Base-by-base conservation (phyloP, 2,329 filamentous ascomycete genomes). In the Colletotrichum neosansevieriae region DNA sequence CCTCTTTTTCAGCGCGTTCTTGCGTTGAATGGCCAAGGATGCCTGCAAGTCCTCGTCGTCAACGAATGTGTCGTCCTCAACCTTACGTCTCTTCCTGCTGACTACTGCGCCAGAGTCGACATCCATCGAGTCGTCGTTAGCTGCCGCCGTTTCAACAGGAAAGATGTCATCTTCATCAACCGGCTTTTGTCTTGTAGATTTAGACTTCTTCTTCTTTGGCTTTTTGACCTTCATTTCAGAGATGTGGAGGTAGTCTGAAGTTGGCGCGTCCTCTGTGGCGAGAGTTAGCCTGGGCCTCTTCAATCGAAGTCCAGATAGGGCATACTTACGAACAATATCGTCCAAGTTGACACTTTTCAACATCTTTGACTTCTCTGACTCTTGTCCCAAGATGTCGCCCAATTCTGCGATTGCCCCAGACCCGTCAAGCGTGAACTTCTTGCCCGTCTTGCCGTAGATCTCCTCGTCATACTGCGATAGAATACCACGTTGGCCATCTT, bases 401-500 rank as follows among this genome's bases (percentile, higher is more conserved):
- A 91, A 83, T 72, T 92, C 90, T 13, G 87, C 86, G 24, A 83
- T 90, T 38, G 88, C 90, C 3, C 94, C 94, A 70, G 90, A 86
- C 2, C 90, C 90, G 77, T 97, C 93, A 15, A 99, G 83, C 0
- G 93, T 97, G 74, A 99, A 99, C 24, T 88, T 87, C 77, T 97
- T 97, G 63, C 86, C 84, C 81, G 97, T 96, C 80, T 97, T 97
- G 63, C 94, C 94, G 40, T 92, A 88, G 60, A 98, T 97, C 75
- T 97, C 95, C 71, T 98, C 96, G 74, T 98, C 96, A 76, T 99
- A 99, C 73, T 99, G 95, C 13, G 92, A 89, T 47, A 99, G 82
- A 24, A 99, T 89, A 6, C 87, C 86, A 17, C 86, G 86, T 66
- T 90, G 84, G 12, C 87, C 91, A 24, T 86, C 86, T 32, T 89